Evolutionary conservation across 2,329 filamentous ascomycete species (phyloP).

Genomic region (Stylonectria norvegica): DNA sequence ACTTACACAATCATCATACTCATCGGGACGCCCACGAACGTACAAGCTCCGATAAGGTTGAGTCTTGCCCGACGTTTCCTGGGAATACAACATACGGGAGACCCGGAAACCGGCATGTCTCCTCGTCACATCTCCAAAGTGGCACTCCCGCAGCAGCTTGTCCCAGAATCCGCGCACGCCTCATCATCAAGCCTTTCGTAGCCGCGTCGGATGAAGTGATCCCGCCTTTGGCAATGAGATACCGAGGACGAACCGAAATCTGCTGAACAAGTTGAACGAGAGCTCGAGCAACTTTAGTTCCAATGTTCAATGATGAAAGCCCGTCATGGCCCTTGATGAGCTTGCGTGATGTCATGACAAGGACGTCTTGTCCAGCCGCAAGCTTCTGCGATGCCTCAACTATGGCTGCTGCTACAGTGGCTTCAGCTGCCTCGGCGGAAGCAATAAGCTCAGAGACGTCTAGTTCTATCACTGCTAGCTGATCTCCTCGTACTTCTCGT

Average conservation of each 20-base stretch:
- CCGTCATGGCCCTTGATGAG: constrained; percentile 46
- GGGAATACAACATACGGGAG: constrained; percentile 58
- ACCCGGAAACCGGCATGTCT: constrained; percentile 44
- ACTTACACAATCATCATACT: too few relatives aligned
- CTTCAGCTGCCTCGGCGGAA: constrained; percentile 28
- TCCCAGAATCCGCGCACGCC: constrained; percentile 49
- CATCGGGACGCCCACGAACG: constrained; percentile 15
- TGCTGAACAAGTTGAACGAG: constrained; percentile 46
- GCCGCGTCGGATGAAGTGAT: constrained; percentile 58
- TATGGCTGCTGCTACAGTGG: constrained; percentile 32
- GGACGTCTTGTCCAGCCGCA: constrained; percentile 44
- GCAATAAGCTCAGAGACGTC: constrained; percentile 34
- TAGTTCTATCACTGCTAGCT: constrained; percentile 46
- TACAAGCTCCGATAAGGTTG: constrained; percentile 45
- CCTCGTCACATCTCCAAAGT: constrained; percentile 54
- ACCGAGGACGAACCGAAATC: constrained; percentile 47
- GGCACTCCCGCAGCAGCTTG: constrained; percentile 56
- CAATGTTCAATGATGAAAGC: constrained; percentile 47
- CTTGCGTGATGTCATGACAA: constrained; percentile 56
- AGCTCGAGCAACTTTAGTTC: constrained; percentile 47
- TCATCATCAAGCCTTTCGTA: constrained; percentile 51
- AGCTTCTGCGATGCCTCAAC: constrained; percentile 28
- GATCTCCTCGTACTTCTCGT: constrained; percentile 33
- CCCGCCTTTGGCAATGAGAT: constrained; percentile 57
- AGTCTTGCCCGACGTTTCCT: constrained; percentile 53